Evolutionary conservation across 75 land plant genomes (phyloP), one percentile per base, ranked within the genome.

Genomic region (Pseudotsuga menziesii): DNA sequence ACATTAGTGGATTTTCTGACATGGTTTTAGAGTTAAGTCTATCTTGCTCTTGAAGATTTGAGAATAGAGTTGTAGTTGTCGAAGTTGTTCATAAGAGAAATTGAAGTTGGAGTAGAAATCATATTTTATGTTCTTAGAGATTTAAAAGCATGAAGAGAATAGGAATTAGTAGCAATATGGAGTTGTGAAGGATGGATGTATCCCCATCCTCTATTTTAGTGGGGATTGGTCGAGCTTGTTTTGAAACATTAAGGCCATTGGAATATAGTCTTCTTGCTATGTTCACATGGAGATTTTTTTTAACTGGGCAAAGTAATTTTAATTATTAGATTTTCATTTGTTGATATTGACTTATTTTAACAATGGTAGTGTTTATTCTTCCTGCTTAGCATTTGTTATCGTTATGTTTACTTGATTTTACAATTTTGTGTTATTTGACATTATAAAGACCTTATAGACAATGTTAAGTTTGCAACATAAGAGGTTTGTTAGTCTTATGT

Each of bases 261-360:
- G 99, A 98, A 17, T 97, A 97, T 75, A 97, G 99, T 75, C 79
- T 97, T 25, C 89, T 97, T 72, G 99, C 99, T 93, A 97, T 85
- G 98, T 97, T 66, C 84, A 98, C 41, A 85, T 80, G 56, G 96
- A 97, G 41, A 93, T 97, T 58, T 81, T 92, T 8, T 84, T 97
- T 48, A 56, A 90, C 17, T 98, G 94, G 98, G 99, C 94, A 36
- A 56, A 32, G 22, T 25, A 19, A 54, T 77, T 64, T 2, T 15
- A 11, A 13, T 48, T 27, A 54, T 74, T 25, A 20, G 12, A 1
- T 22, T 73, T 54, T 13, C 19, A 7, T 73, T 73, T 73, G 17
- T 29, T 35, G 75, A 20, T 73, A 44, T 70, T 25, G 72, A 27
- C n/a, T 13, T 13, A 22, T 41, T 69, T 39, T 29, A 64, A 13